Evolutionary conservation across 768 basidiomycete species (phyloP), one percentile per base, ranked within the genome.

Genomic region (Coprinopsis cinerea): DNA sequence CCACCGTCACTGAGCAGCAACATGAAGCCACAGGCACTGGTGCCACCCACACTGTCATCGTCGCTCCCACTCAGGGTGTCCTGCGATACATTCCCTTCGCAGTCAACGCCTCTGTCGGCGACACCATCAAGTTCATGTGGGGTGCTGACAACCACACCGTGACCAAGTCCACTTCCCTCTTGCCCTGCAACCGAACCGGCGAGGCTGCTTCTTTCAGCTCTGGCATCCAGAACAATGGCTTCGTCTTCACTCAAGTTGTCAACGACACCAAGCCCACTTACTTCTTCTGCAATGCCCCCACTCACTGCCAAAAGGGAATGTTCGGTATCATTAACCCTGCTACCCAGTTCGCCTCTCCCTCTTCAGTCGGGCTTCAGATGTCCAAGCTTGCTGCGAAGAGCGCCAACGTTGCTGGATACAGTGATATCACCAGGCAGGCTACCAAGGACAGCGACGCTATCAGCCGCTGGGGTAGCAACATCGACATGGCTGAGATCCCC

Each of bases 221-320:
- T 26, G 88, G 88, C 57, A 59, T 57, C 37, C 85, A 87, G 49
- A 70, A 80, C 69, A 67, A 75, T 64, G 71, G 63, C 68, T 85
- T 83, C 69, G 71, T 76, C 49, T 89, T 87, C 75, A 77, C 75
- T 40, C 79, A 84, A 67, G 74, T 77, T 49, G 78, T 89, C 64
- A 88, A 88, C 66, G 75, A 79, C 65, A 88, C 85, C 45, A 73
- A 79, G 59, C 76, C 85, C n/a, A 73, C 72, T 48, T 88, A 75
- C 78, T 88, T 73, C 79, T 84, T 81, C 73, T 91, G 88, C 65
- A 80, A 69, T 53, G 77, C 79, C 41, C 79, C 83, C 37, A 67
- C 58, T 49, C 88, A 92, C 64, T 91, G 89, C 63, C 64, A 79
- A 61, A 82, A 86, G 75, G 89, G 88, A 58, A 91, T 91, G 87